Evolutionary conservation across 2,329 filamentous ascomycete genomes (phyloP), one percentile per base, ranked within the genome.

Genomic region (Arthrobotrys conoides): DNA sequence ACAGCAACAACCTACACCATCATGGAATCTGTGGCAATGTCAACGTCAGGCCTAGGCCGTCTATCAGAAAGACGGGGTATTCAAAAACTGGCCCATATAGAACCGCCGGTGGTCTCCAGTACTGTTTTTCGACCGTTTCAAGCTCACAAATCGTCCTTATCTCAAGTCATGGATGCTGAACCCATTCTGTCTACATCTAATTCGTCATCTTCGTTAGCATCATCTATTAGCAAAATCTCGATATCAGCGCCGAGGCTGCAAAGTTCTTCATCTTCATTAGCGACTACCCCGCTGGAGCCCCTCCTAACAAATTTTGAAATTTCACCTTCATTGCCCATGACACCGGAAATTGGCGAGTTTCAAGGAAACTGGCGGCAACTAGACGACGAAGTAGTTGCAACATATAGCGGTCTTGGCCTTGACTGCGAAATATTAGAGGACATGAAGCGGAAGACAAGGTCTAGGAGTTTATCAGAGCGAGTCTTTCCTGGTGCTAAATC

Each of bases 371-470:
- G 75, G 75, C 75, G 75, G 44, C 75, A 78, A 51, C 38, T 78
- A 14, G 75, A 78, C 16, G 75, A 78, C 30, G 75, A 78, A 51
- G 68, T 78, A 16, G 68, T 78, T 6, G 75, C 75, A 16, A 78
- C 75, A 33, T 78, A 68, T 41, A 78, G 66, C 36, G 75, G 75
- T 10, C 64, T 78, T 24, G 75, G 75, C 16, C 75, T 78, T n/a
- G 75, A 78, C n/a, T 78, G 75, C n/a, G 75, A 78, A 44, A 78
- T 78, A 24, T 57, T 78, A 36, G 75, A 72, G 14, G 75, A 78
- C 20, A 66, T 78, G 68, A 72, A 48, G 38, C 61, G 75, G 48
- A 78, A 72, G 24, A 72, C 68, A 5, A 72, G 75, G 18, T 78
- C 75, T 14, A 72, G 51, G 16, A 78, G 75, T 55, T 65, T 78